Conservation (phyloP, 1,284 basidiomycete genomes). For the Singerocomus inundabilis region DNA sequence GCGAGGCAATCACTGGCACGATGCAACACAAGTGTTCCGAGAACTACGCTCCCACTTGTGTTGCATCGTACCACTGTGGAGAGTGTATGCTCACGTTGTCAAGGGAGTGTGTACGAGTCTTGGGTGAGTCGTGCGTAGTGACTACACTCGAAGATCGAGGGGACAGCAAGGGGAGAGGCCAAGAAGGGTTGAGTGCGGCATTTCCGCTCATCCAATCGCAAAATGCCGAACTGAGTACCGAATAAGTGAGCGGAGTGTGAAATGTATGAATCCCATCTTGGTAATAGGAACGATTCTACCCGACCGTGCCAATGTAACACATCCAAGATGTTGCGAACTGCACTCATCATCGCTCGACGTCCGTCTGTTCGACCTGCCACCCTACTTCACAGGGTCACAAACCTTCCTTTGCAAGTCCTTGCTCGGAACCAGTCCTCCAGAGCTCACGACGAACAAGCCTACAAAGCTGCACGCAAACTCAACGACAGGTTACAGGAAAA, state of each 20-base stretch:
- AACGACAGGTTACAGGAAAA: conserved; percentile 56
- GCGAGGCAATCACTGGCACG: conserved; percentile 10
- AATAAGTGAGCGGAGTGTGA: too few species aligned
- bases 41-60: conserved; percentile 49
- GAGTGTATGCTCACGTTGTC: neutral
- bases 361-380: conserved; percentile 10
- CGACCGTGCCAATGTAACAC: too few species aligned
- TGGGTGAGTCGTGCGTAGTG: neutral
- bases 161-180: neutral
- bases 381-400: conserved; percentile 1
- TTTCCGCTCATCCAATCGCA: conserved; percentile 31
- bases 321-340: conserved; percentile 27
- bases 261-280: too few species aligned
- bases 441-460: conserved; percentile 28
- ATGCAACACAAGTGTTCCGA: conserved; percentile 41
- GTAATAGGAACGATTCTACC: too few species aligned
- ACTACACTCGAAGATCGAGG: neutral
- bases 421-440: conserved; percentile 27
- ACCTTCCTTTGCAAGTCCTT: conserved; percentile 11
- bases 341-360: conserved; percentile 17
- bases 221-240: conserved; percentile 24
- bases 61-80: conserved; percentile 12
- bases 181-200: conserved; percentile 24
- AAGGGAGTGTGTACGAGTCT: neutral
- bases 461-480: conserved; percentile 42